Base-by-base conservation (phyloP, 2,329 filamentous ascomycete genomes). In the Scleromitrula shiraiana region DNA sequence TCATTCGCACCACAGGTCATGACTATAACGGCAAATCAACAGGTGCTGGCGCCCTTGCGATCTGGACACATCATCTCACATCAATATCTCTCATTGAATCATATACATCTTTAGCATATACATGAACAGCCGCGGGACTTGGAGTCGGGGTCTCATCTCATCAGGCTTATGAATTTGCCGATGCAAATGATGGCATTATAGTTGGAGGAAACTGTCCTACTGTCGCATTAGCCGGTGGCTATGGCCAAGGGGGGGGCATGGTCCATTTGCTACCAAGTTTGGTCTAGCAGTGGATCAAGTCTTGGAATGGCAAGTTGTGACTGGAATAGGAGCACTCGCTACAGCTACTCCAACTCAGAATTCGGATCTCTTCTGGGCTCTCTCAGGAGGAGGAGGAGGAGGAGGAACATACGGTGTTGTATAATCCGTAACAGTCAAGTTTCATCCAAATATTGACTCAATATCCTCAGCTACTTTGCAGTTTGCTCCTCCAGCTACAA, bases 231-330 rank as follows among this genome's bases (percentile, higher is more conserved):
- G 40, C 41, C 4, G 50, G 51, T n/a, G 80, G 80, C 0, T 84
- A 77, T 40, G 67, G 72, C 2, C 75, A 78, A 20, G 78, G 78
- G 0, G 80, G 76, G 80, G 80, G 0, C 79, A 83, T 58, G 74
- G 71, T 0, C 59, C 75, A 0, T 62, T 82, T 2, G 60, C 67
- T 0, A 71, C 76, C 0, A 65, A 64, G 1, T 73, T 74, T 49
- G 80, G 80, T 2, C 65, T 85, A 0, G 75, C 65, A 8, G 77
- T 77, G 0, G 79, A 83, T 52, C 72, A 83, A 40, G 70, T 74
- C 0, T 65, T 83, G 2, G 69, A 74, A 53, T 75, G 67, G 50
- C 69, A 78, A 48, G 74, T 78, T 1, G 67, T 83, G 14, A 75
- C 71, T 4, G 73, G 68, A 0, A 59, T 60, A 7, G 76, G 77